Base-by-base conservation (phyloP, 441 rosid genomes). In the Bocquillonia castaneifolia region DNA sequence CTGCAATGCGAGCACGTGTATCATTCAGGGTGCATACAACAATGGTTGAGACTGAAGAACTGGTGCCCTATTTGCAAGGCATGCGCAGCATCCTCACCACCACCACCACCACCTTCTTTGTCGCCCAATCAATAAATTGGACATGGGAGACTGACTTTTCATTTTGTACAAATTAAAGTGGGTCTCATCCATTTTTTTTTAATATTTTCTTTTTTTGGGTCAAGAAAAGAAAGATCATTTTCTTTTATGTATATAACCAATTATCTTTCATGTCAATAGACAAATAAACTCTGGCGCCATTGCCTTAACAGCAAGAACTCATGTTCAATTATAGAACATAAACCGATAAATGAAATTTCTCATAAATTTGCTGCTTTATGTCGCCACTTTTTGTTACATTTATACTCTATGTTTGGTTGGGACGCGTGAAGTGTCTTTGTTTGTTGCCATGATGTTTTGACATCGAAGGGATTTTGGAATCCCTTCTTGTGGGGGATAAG, bases 1-100 rank as follows among this genome's bases (percentile, higher is more conserved):
- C 77, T 94, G 79, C 83, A 69, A 42, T 94, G 99, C 59, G 81
- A 85, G 82, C 99, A 94, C 59, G 70, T 50, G 73, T 92, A 87
- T 80, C 99, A 95, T 51, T 23, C 77, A 44, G 76, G 63, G 37
- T 95, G 99, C 80, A 69, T 86, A 80, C 83, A 77, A 53, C 88
- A 85, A 76, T 94, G 99, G 99, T 81, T 90, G 77, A 81, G 83
- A 80, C 78, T 87, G 69, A 94, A 92, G 86, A 94, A 85, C 57
- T 92, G 99, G 98, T 92, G 99, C 74, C 97, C 99, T 17, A 77
- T 92, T 74, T 95, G 98, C 83, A 95, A 84, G 80, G 79, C 87
- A 36, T 70, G 85, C 5, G 96, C 88, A 23, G 88, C 81, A 36
- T 54, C 82, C 53, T 73, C 85, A 0, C 22, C 42, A 0, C 56